Evolutionary conservation across 78 protist species (phyloP).

Genomic region (Dictyostelium firmibasis): DNA sequence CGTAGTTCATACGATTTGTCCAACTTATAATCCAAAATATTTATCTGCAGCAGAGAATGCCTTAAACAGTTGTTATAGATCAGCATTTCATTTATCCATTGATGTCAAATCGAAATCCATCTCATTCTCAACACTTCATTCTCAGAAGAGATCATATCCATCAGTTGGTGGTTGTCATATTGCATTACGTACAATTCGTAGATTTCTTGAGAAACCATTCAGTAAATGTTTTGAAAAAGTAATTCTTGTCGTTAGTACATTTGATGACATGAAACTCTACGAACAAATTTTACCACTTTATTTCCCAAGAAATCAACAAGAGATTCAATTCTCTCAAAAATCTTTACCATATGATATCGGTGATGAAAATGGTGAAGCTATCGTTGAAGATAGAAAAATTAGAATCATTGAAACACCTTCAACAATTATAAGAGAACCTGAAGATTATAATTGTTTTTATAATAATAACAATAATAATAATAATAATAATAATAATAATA

Average conservation of each 20-base stretch:
- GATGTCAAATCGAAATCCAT: background rate
- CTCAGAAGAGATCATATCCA: background rate
- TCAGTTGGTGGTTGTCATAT: conserved; percentile 10
- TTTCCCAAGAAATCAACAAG: conserved; percentile 45
- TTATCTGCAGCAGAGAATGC: conserved; percentile 57
- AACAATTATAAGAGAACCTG: conserved; percentile 15
- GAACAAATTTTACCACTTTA: conserved; percentile 21
- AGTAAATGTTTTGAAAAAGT: background rate
- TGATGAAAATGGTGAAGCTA: conserved; percentile 37
- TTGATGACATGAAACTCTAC: background rate
- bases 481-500: background rate
- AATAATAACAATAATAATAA: background rate
- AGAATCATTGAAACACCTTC: background rate
- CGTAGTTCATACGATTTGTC: conserved; percentile 41
- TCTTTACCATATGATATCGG: conserved; percentile 32
- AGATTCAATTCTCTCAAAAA: background rate
- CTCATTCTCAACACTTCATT: conserved; percentile 21
- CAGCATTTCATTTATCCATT: conserved; percentile 8
- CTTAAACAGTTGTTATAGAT: conserved; percentile 41
- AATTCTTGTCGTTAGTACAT: background rate
- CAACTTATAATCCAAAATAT: conserved; percentile 32
- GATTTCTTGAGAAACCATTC: conserved; percentile 11
- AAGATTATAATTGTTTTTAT: conserved; percentile 9
- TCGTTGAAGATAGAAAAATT: conserved; percentile 21
- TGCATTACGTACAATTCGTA: conserved; percentile 33